Conservation (phyloP, 495 filamentous ascomycete species). For the Penicillium crystallinum region DNA sequence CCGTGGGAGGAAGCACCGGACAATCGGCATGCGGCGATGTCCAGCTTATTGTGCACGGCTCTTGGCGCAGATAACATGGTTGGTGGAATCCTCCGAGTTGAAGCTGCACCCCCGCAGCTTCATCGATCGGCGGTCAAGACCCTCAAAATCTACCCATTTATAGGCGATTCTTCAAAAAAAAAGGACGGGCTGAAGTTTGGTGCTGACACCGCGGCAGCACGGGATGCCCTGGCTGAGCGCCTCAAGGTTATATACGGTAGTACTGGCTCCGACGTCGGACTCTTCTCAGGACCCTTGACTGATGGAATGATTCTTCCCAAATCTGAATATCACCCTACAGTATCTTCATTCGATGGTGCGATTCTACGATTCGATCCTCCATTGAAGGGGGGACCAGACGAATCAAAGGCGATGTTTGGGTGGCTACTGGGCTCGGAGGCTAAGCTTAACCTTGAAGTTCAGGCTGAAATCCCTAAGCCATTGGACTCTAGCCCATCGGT, state of each 20-base stretch:
- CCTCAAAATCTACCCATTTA: conserved; percentile 77
- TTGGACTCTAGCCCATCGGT: conserved; percentile 42
- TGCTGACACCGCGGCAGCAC: conserved; percentile 71
- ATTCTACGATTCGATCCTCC: conserved; percentile 69
- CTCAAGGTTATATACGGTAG: conserved; percentile 44
- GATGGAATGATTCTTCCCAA: conserved; percentile 73
- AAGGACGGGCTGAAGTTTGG: conserved; percentile 77
- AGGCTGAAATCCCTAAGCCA: conserved; percentile 61
- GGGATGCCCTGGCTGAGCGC: conserved; percentile 58
- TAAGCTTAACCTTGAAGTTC: conserved; percentile 65
- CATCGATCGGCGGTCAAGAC: conserved; percentile 47
- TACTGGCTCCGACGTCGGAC: conserved; percentile 38
- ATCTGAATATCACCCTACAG: conserved; percentile 31
- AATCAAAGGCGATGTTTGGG: conserved; percentile 46
- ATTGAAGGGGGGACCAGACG: conserved; percentile 36
- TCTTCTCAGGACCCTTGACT: conserved; percentile 83
- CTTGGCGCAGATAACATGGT: conserved; percentile 68
- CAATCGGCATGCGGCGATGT: conserved; percentile 69
- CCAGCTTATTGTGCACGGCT: conserved; percentile 64
- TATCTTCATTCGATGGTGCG: conserved; percentile 56
- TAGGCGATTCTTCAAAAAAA: conserved; percentile 45
- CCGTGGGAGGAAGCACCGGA: conserved; percentile 87
- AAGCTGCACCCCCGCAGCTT: conserved; percentile 61
- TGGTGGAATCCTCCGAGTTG: conserved; percentile 81
- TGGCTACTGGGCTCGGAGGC: conserved; percentile 78